Evolutionary conservation across 2,329 filamentous ascomycete species (phyloP).

Genomic region (Teratosphaeria viscida): DNA sequence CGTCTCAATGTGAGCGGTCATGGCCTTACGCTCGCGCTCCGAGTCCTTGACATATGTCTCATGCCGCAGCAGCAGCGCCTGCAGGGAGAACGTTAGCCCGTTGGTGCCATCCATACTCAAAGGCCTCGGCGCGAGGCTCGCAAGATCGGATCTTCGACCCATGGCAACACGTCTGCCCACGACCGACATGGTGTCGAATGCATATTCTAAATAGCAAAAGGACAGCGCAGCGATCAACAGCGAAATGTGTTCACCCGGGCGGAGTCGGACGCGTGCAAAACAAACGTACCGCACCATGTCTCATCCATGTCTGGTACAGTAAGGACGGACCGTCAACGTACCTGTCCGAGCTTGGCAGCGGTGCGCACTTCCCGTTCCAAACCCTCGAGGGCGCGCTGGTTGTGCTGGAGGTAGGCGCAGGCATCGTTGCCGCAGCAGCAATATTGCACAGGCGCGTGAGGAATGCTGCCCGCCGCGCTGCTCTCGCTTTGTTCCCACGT

Average conservation of each 20-base stretch:
- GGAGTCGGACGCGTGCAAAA: not conserved
- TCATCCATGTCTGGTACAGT: not conserved
- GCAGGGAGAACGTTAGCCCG: slow-evolving; percentile 58
- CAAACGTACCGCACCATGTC: not conserved
- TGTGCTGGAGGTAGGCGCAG: slow-evolving; percentile 73
- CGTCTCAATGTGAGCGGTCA: slow-evolving; percentile 61
- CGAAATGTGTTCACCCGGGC: not conserved
- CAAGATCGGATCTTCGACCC: slow-evolving; percentile 3
- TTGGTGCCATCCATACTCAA: slow-evolving; percentile 31
- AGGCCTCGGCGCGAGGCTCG: slow-evolving; percentile 3
- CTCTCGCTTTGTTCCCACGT: slow-evolving; percentile 5
- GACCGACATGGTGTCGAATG: not conserved
- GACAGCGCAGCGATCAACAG: not conserved
- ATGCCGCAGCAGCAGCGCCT: slow-evolving; percentile 86
- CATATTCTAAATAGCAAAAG: not conserved
- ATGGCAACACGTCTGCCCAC: not conserved
- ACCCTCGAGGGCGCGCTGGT: slow-evolving; percentile 63
- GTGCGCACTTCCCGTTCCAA: slow-evolving; percentile 81
- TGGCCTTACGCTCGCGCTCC: slow-evolving; percentile 67
- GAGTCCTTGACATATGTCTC: slow-evolving; percentile 90
- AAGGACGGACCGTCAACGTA: slow-evolving; percentile 42
- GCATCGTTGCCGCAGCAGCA: slow-evolving; percentile 82
- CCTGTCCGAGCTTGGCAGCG: slow-evolving; percentile 83
- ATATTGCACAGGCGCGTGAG: slow-evolving; percentile 1
- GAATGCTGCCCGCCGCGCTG: slow-evolving; percentile 2